Evolutionary conservation across 176 grass and related monocot species (phyloP).

Genomic region (Phoenix dactylifera): DNA sequence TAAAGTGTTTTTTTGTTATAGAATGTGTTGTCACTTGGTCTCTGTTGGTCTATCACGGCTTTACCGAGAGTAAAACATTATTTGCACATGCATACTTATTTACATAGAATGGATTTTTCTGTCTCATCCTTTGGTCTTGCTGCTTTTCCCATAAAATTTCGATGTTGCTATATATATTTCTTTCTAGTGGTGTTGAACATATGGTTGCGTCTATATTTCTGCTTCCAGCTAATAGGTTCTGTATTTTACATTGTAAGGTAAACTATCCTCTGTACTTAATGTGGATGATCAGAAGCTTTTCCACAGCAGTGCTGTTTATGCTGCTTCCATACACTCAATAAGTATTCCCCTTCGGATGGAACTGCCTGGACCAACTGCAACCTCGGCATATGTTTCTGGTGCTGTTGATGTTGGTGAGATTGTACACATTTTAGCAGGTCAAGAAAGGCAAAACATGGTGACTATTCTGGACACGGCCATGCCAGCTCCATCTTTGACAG

Average conservation of each 20-base stretch:
- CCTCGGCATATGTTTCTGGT: constrained; percentile 33
- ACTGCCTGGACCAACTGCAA: constrained; percentile 27
- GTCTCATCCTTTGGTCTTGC: too few relatives aligned
- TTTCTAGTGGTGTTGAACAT: too few relatives aligned
- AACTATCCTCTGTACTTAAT: constrained; percentile 38
- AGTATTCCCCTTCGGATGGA: constrained; percentile 49
- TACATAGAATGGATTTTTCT: too few relatives aligned
- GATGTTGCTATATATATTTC: too few relatives aligned
- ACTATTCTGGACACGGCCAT: constrained; percentile 67
- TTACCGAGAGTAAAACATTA: too few relatives aligned
- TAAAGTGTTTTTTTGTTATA: too few relatives aligned
- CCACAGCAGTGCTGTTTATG: constrained; percentile 72
- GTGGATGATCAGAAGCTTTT: constrained; percentile 69
- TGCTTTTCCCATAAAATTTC: too few relatives aligned
- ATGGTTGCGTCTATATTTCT: too few relatives aligned
- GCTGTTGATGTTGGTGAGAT: constrained; percentile 63
- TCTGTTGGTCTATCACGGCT: too few relatives aligned
- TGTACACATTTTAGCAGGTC: constrained; percentile 52
- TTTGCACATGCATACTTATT: too few relatives aligned
- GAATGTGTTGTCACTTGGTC: too few relatives aligned
- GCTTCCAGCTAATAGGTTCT: too few relatives aligned
- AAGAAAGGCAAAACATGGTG: constrained; percentile 74
- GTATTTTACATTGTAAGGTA: constrained; percentile 33
- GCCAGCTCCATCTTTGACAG: constrained; percentile 67
- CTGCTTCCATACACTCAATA: constrained; percentile 72